Evolutionary conservation across 2,329 filamentous ascomycete genomes (phyloP).

Genomic region (Ophiostoma ips): DNA sequence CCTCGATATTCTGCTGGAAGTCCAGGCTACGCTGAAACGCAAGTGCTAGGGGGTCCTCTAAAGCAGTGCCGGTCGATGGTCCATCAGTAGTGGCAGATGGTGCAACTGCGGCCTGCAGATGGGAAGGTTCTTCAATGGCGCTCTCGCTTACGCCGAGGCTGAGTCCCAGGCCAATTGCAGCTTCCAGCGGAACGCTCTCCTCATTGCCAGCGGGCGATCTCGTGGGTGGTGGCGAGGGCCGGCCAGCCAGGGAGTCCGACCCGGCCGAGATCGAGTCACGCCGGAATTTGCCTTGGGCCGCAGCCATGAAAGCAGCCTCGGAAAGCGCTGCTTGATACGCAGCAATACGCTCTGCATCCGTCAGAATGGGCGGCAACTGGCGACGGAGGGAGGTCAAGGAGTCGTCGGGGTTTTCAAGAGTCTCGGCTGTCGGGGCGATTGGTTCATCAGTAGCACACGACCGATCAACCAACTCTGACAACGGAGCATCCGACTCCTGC

Average conservation of each 20-base stretch:
- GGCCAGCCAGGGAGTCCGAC: conserved; percentile 1
- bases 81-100: too few species aligned
- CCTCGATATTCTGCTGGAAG: conserved; percentile 19
- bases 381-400: conserved; percentile 3
- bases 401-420: conserved; percentile 2
- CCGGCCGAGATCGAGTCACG: conserved; percentile 36
- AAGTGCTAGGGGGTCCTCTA: conserved; percentile 10
- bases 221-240: conserved; percentile 12
- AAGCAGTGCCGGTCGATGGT: background rate
- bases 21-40: conserved; percentile 16
- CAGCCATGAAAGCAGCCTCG: conserved; percentile 64
- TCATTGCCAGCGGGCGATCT: background rate
- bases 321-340: conserved; percentile 76
- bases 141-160: background rate
- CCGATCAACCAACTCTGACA: conserved; percentile 28
- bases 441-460: conserved; percentile 29
- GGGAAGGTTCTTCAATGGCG: conserved; percentile 18
- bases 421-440: conserved; percentile 32
- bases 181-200: background rate
- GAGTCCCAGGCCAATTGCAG: background rate
- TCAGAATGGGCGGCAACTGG: conserved; percentile 10
- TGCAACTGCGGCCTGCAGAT: conserved; percentile 3
- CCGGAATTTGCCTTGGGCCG: conserved; percentile 60
- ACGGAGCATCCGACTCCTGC: conserved; percentile 29
- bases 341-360: conserved; percentile 17